Conservation (phyloP, 306 rosid species). For the Astragalus membranaceus region DNA sequence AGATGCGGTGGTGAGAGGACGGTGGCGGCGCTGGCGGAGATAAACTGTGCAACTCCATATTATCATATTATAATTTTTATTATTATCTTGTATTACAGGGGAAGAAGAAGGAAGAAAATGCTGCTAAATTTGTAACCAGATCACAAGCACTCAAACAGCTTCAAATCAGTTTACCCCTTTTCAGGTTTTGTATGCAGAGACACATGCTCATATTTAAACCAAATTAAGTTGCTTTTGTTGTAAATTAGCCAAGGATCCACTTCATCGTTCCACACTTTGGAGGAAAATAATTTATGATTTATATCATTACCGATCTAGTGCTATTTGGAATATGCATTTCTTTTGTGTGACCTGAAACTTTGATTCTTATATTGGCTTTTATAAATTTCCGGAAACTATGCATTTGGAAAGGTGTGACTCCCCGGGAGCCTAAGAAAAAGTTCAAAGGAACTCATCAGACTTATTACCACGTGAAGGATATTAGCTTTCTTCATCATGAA, state of each 20-base stretch:
- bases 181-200: constrained; percentile 47
- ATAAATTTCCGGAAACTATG: constrained; percentile 60
- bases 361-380: not conserved
- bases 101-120: constrained; percentile 94
- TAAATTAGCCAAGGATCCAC: not conserved
- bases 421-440: constrained; percentile 94
- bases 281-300: not conserved
- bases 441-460: constrained; percentile 90
- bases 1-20: no score
- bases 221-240: not conserved
- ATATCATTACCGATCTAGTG: not conserved
- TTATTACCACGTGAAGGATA: constrained; percentile 86
- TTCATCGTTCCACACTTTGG: not conserved
- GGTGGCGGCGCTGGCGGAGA: no score
- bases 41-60: no score
- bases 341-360: not conserved
- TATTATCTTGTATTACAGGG: constrained; percentile 43
- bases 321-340: not conserved
- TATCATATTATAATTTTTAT: not conserved
- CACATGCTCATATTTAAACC: not conserved
- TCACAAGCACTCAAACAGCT: constrained; percentile 81
- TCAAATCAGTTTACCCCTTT: constrained; percentile 71
- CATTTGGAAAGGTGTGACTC: constrained; percentile 85
- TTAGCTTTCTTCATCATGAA: constrained; percentile 83
- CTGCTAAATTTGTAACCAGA: constrained; percentile 78